Conservation (phyloP, 805 yeast species). For the Yarrowia divulgata region DNA sequence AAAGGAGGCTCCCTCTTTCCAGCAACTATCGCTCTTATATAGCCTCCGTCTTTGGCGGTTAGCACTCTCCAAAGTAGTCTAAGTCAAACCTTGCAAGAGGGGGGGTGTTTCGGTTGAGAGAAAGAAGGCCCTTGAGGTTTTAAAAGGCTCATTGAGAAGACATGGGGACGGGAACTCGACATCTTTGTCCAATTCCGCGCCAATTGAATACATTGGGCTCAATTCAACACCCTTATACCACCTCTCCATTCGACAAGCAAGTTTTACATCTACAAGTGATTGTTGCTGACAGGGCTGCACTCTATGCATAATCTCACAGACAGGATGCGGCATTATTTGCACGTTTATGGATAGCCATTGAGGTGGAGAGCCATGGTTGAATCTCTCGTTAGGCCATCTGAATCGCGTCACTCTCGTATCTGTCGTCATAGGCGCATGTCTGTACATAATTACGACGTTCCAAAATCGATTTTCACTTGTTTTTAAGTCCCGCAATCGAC, state of each 20-base stretch:
- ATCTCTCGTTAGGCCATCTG: not conserved
- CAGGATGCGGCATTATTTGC: constrained; percentile 27
- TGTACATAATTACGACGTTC: too few relatives aligned
- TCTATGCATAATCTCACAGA: constrained; percentile 18
- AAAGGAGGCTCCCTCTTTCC: not conserved
- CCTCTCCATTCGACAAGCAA: too few relatives aligned
- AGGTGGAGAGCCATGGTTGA: not conserved
- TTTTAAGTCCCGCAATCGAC: too few relatives aligned
- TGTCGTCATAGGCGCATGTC: not conserved
- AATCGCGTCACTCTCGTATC: not conserved
- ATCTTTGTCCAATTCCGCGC: too few relatives aligned
- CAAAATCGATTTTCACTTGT: too few relatives aligned
- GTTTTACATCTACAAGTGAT: not conserved
- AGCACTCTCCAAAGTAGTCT: constrained; percentile 12
- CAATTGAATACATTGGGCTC: not conserved
- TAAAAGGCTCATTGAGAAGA: not conserved
- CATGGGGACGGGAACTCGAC: not conserved
- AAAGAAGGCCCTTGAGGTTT: not conserved
- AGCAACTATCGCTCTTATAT: not conserved
- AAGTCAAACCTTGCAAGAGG: constrained; percentile 12
- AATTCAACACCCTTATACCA: too few relatives aligned
- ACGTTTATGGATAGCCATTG: not conserved
- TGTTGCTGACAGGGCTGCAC: not conserved
- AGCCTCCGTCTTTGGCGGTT: constrained; percentile 5
- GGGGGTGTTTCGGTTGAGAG: not conserved